A percentile compares a stretch with the other conserved stretches of the same genome.
Evolutionary conservation across 2,329 filamentous ascomycete genomes (phyloP).

Genomic region (Capronia epimyces): DNA sequence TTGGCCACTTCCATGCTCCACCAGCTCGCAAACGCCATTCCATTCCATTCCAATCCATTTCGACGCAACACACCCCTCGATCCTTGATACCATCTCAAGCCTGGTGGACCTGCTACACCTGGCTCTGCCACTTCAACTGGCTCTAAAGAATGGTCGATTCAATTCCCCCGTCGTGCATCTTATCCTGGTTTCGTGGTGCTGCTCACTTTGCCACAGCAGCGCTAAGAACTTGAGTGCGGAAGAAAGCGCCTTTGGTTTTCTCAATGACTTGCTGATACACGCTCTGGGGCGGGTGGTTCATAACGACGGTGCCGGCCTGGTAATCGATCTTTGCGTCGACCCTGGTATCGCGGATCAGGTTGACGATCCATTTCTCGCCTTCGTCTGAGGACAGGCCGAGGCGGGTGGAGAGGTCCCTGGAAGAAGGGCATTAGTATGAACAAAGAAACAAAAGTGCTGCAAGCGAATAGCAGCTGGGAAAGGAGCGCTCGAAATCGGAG

Average conservation of each 20-base stretch:
- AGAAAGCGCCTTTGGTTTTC: conserved; percentile 97
- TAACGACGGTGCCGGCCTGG: conserved; percentile 95
- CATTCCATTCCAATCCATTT: background rate
- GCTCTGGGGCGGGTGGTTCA: conserved; percentile 98
- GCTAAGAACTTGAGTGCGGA: conserved; percentile 90
- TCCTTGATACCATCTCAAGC: background rate
- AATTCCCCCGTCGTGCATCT: background rate
- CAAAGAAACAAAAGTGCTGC: background rate
- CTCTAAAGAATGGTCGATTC: background rate
- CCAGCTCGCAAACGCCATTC: background rate
- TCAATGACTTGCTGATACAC: conserved; percentile 99
- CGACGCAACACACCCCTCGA: no score
- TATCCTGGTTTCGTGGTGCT: background rate
- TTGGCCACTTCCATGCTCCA: background rate
- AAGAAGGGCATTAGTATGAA: background rate
- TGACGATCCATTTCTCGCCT: conserved; percentile 99
- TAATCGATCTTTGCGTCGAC: conserved; percentile 99
- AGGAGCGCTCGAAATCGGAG: background rate
- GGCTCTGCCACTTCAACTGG: no score
- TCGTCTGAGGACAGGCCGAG: conserved; percentile 89
- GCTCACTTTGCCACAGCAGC: conserved; percentile 48
- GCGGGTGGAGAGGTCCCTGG: conserved; percentile 74
- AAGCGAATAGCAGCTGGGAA: no score
- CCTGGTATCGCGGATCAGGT: conserved; percentile 93
- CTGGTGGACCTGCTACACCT: background rate